A percentile compares a stretch with the other conserved stretches of the same genome.
Conservation (phyloP, 2,329 filamentous ascomycete species). For the Mycosphaerelloides madeirae region DNA sequence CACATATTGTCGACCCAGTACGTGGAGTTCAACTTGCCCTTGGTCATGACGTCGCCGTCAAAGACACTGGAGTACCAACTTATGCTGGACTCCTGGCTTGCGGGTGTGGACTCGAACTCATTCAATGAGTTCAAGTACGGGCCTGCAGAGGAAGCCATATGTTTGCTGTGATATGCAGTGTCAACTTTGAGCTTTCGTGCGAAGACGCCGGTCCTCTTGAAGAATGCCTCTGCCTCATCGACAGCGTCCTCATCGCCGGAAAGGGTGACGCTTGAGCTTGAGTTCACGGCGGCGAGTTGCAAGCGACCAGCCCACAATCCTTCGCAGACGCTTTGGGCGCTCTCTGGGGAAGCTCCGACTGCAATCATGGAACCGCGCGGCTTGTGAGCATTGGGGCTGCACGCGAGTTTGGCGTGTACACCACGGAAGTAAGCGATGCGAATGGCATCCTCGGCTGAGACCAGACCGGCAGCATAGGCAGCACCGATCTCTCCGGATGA, state of each 20-base stretch:
- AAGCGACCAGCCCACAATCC: conserved; percentile 8
- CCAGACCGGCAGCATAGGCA: conserved; percentile 26
- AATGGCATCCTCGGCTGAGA: conserved; percentile 20
- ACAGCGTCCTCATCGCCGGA: conserved; percentile 42
- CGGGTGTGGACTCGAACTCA: too few relatives aligned
- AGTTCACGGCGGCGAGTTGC: conserved; percentile 34
- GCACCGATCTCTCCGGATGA: conserved; percentile 33
- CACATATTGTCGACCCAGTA: conserved; percentile 48
- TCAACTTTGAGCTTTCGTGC: conserved; percentile 38
- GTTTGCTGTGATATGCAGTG: conserved; percentile 43
- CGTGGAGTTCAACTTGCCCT: not conserved
- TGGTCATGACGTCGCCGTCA: conserved; percentile 2
- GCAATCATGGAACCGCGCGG: conserved; percentile 13
- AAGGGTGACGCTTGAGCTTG: conserved; percentile 40
- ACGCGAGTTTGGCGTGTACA: conserved; percentile 9
- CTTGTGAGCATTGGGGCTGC: conserved; percentile 3
- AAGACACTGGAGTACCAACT: not conserved
- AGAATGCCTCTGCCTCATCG: conserved; percentile 23
- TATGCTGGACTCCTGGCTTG: not conserved
- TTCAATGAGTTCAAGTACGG: conserved; percentile 3
- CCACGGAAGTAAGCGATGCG: conserved; percentile 24
- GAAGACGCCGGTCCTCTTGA: conserved; percentile 37
- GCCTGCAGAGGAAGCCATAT: conserved; percentile 21
- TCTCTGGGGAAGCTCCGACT: conserved; percentile 6
- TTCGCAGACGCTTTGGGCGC: conserved; percentile 15